Evolutionary conservation across 345 rosid species (phyloP).

Genomic region (Diplotaxis tenuifolia): DNA sequence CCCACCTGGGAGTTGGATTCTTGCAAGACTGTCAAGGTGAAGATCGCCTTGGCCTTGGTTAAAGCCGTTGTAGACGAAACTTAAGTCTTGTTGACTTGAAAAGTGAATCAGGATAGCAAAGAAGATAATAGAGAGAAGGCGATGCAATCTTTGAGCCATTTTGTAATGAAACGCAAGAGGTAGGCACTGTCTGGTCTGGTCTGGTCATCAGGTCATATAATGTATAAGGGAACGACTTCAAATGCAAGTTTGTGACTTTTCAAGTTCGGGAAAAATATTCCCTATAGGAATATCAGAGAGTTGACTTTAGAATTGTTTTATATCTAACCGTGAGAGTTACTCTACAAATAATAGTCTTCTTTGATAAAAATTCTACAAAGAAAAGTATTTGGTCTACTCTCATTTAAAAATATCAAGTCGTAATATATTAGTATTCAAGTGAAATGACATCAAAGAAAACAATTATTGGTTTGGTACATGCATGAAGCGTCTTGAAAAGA

Average conservation of each 20-base stretch:
- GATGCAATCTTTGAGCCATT: slow-evolving; percentile 31
- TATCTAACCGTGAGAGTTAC: slow-evolving; percentile 6
- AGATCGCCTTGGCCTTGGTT: slow-evolving; percentile 29
- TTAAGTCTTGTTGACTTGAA: slow-evolving; percentile 31
- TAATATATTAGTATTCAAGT: not conserved
- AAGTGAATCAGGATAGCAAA: slow-evolving; percentile 7
- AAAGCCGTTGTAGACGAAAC: slow-evolving; percentile 49
- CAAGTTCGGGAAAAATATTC: slow-evolving; percentile 4
- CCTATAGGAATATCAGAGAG: not conserved
- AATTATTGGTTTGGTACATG: not conserved
- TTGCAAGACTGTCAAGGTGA: slow-evolving; percentile 38
- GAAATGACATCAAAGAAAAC: not conserved
- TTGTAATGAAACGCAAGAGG: not conserved
- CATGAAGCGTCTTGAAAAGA: not conserved
- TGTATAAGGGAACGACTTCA: slow-evolving; percentile 1
- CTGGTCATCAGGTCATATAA: not conserved
- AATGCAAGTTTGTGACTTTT: slow-evolving; percentile 3
- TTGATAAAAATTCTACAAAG: not conserved
- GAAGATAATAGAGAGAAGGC: slow-evolving; percentile 7
- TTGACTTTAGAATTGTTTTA: slow-evolving; percentile 10
- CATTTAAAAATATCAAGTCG: not conserved
- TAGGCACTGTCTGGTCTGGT: not conserved
- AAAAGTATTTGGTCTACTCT: slow-evolving; percentile 8
- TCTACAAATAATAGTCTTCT: not conserved
- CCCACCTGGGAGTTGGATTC: slow-evolving; percentile 35